Evolutionary conservation across 2,329 filamentous ascomycete species (phyloP), one percentile per base, ranked within the genome.

Genomic region (Simplicillium sp.): DNA sequence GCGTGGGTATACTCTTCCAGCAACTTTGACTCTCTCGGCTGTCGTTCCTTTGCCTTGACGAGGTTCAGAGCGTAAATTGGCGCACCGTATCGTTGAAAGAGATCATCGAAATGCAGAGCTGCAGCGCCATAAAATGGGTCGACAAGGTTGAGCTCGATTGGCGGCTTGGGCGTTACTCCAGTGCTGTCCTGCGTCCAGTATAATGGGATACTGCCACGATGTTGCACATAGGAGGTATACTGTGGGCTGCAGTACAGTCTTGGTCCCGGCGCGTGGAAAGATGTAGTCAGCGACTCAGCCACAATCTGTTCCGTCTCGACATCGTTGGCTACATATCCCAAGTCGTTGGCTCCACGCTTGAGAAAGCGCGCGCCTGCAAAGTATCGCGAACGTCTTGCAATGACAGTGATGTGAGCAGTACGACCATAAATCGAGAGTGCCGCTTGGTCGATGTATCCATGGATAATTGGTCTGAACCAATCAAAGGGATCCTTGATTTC

Each of bases 271-370:
- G 86, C 84, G 64, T 98, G 92, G 51, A 98, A 96, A 0, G 92
- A 96, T 1, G 92, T 98, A 1, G 88, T 96, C 38, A 90, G 69
- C 52, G 88, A 87, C 57, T 98, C 92, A 1, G 89, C 92, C 5
- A 98, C 89, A 45, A 98, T 96, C 59, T 98, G 92, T 62, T 98
- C 92, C 1, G 92, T 97, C 63, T 98, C 94, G 17, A 98, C 92
- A 61, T 98, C 94, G 56, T 98, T 98, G 39, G 92, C 94, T 41
- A 98, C 92, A 57, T 94, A 94, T 12, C 92, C 90, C 42, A 89
- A 60, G 58, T 98, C 92, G 54, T 98, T 98, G 37, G 88, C 85
- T 28, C 92, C 92, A 43, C 92, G 81, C 61, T 98, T 98, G 40
- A 98, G 65, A 50, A 96, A 98, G 3, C 92, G 76, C 31, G 92